Evolutionary conservation across 345 rosid species (phyloP), one percentile per base, ranked within the genome.

Genomic region (Corymbia maculata): DNA sequence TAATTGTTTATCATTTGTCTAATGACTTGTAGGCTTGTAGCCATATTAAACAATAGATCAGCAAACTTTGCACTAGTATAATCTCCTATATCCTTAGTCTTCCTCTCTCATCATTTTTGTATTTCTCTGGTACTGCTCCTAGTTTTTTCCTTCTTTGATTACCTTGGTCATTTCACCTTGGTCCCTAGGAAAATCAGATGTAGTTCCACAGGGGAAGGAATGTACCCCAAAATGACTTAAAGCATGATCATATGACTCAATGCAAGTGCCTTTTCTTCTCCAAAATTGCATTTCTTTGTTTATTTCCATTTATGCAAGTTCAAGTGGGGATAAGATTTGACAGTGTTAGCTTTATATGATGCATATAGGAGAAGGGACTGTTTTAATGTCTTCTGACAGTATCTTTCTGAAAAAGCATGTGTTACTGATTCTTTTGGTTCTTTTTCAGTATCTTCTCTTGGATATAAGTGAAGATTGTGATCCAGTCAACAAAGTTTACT

Each of bases 401-500:
- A 86, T 42, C 84, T 42, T 42, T 75, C 82, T 75, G 82, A 75
- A 75, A 75, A 5, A 11, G 84, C 22, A 16, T 70, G 52, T 47
- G 14, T n/a, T 85, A n/a, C 26, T 91, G 61, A 88, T 66, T 87
- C 4, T 66, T 86, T 42, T n/a, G 79, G 85, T 85, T 82, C 45
- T 53, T 47, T 32, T 92, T 92, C 96, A 98, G 99, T 96, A 95
- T 90, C 91, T 98, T 88, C 92, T 98, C 87, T 90, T 98, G 88
- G 51, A 86, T 45, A 91, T 92, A 64, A 85, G 36, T 2, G 98
- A 97, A 92, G 91, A 92, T 80, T 94, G 97, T 91, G 99, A 93
- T 91, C 98, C 98, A 5, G 94, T 94, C 66, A 98, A 98, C 92
- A 97, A 98, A 92, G 89, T 98, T 10, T 96, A 94, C 90, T 91